Evolutionary conservation across 768 basidiomycete genomes (phyloP).

Genomic region (Leccinum ochraceum): DNA sequence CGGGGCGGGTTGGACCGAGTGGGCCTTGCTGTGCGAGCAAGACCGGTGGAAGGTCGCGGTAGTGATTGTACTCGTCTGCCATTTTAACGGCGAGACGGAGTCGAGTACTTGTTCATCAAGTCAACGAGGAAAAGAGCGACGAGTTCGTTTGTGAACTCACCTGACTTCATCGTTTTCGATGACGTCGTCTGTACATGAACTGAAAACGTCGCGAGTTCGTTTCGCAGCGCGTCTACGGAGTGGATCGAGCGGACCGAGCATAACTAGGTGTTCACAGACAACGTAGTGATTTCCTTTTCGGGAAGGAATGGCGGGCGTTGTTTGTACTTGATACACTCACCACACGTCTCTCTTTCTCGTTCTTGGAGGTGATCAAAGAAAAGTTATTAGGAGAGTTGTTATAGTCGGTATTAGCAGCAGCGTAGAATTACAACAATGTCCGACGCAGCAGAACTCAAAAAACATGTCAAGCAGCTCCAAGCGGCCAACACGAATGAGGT

Average conservation of each 20-base stretch:
- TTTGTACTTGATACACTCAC: no score
- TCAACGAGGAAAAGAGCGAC: background rate
- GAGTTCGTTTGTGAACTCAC: constrained; percentile 36
- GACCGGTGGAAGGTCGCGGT: constrained; percentile 79
- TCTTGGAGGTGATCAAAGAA: background rate
- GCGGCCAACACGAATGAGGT: constrained; percentile 58
- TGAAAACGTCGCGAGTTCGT: constrained; percentile 71
- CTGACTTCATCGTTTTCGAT: constrained; percentile 65
- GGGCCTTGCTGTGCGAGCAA: constrained; percentile 79
- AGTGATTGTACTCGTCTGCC: constrained; percentile 85
- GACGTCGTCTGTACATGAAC: constrained; percentile 59
- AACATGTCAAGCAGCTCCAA: constrained; percentile 79
- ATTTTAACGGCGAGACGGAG: constrained; percentile 83
- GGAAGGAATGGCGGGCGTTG: constrained; percentile 1
- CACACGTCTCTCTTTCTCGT: background rate
- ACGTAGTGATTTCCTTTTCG: background rate
- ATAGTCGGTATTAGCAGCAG: constrained; percentile 21
- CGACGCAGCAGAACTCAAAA: constrained; percentile 64
- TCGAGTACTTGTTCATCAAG: constrained; percentile 44
- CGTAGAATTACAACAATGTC: constrained; percentile 31
- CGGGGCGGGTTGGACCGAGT: no score
- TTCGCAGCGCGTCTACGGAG: constrained; percentile 66
- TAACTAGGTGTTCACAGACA: constrained; percentile 22
- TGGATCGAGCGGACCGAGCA: constrained; percentile 46
- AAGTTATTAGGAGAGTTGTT: background rate